Percentiles rank a stretch among this genome's conserved stretches.
These are phyloP conservation scores for Maudiozyma barnettii DNA, from an alignment of 805 yeast genomes.

Conservation along the genomic window DNA sequence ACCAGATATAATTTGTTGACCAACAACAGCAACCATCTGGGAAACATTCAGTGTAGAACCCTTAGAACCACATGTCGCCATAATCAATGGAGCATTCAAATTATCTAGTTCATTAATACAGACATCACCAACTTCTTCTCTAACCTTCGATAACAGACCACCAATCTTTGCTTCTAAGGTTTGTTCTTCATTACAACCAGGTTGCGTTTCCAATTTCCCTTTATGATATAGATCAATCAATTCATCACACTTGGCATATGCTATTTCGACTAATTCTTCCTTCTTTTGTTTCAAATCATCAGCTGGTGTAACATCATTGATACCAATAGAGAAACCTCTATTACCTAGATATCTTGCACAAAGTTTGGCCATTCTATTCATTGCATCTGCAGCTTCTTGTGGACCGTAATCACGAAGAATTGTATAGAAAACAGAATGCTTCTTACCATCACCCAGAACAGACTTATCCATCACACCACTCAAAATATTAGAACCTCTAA, in stretches of 20 bases:
- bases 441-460: constrained; percentile 94
- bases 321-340: constrained; percentile 95
- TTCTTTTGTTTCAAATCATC: constrained; percentile 61
- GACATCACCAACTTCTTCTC: constrained; percentile 98
- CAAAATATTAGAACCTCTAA: constrained; percentile 79
- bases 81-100: constrained; percentile 89
- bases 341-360: constrained; percentile 94
- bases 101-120: constrained; percentile 87
- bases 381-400: constrained; percentile 85
- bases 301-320: constrained; percentile 94
- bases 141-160: constrained; percentile 88
- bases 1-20: constrained; percentile 97
- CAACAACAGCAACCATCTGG: constrained; percentile 99
- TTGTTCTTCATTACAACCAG: constrained; percentile 98
- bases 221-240: constrained; percentile 66
- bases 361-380: constrained; percentile 98
- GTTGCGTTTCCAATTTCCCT: constrained; percentile 93
- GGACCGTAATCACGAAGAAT: constrained; percentile 96
- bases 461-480: constrained; percentile 97
- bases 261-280: constrained; percentile 81
- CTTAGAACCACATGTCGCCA: constrained; percentile 99
- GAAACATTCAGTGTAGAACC: constrained; percentile 97
- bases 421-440: constrained; percentile 91
- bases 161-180: constrained; percentile 96
- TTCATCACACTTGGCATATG: constrained; percentile 86